Evolutionary conservation across 2,329 filamentous ascomycete species (phyloP).

Genomic region (Stagonosporopsis tanaceti): DNA sequence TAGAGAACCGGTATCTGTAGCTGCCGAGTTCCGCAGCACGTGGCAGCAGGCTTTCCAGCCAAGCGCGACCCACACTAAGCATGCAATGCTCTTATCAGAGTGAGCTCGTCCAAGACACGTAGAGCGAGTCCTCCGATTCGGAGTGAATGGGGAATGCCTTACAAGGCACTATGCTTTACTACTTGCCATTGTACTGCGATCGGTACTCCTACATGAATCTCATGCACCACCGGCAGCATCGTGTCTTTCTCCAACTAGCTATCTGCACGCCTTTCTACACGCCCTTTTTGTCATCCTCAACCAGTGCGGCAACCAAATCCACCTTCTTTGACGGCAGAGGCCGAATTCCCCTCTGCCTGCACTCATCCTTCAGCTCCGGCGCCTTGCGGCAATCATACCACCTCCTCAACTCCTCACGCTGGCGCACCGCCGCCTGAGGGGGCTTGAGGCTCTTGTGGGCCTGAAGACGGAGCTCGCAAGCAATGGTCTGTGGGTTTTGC

Average conservation of each 20-base stretch:
- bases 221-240: too few relatives aligned
- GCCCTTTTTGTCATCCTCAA: constrained; percentile 1
- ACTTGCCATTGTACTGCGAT: not conserved
- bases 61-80: not conserved
- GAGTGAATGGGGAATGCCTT: not conserved
- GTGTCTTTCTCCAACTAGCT: not conserved
- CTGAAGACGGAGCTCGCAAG: not conserved
- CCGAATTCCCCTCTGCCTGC: not conserved
- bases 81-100: not conserved
- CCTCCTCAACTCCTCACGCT: not conserved
- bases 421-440: not conserved
- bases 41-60: not conserved
- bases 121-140: too few relatives aligned
- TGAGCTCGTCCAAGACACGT: not conserved
- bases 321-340: not conserved
- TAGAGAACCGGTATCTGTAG: not conserved
- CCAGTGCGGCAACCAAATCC: not conserved
- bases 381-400: not conserved
- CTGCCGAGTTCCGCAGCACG: not conserved
- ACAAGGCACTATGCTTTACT: not conserved
- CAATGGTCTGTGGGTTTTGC: not conserved
- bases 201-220: too few relatives aligned
- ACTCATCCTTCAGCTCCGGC: not conserved
- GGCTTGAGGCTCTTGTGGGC: not conserved
- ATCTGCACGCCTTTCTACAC: not conserved